Percentiles rank a stretch among this genome's conserved stretches.
Conservation (phyloP, 306 rosid species). For the Prunus campanulata region DNA sequence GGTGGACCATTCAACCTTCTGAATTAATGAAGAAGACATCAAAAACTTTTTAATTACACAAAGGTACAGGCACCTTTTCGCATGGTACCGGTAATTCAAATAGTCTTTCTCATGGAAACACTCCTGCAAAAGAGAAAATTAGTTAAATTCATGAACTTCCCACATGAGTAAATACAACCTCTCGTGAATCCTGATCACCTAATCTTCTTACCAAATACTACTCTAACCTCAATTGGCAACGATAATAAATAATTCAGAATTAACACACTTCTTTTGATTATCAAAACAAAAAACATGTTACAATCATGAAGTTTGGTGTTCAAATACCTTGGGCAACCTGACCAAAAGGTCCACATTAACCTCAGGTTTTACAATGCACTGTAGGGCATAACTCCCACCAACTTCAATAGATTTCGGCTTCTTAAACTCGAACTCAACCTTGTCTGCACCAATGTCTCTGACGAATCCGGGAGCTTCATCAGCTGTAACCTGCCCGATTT, state of each 20-base stretch:
- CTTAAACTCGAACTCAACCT: conserved; percentile 75
- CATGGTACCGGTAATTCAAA: conserved; percentile 83
- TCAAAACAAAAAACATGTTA: not conserved
- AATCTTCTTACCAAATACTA: not conserved
- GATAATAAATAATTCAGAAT: not conserved
- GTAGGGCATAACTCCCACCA: conserved; percentile 68
- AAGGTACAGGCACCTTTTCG: conserved; percentile 81
- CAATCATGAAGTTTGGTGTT: not conserved
- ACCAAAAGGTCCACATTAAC: conserved; percentile 64
- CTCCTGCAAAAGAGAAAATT: conserved; percentile 49
- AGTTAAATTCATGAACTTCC: not conserved
- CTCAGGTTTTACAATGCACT: conserved; percentile 60
- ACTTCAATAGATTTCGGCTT: conserved; percentile 51
- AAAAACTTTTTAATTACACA: conserved; percentile 67
- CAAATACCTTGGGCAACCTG: conserved; percentile 74
- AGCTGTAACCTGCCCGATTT: conserved; percentile 46
- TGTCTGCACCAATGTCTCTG: conserved; percentile 80
- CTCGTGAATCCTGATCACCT: not conserved
- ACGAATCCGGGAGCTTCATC: conserved; percentile 67
- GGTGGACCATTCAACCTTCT: conserved; percentile 80
- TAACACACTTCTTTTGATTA: not conserved
- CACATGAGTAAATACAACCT: not conserved
- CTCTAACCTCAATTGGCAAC: not conserved
- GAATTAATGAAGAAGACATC: conserved; percentile 50
- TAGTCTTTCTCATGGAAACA: conserved; percentile 93